phyloP scores from a whole-genome alignment of 1,284 basidiomycete genomes.

The Rhizoctonia solani region DNA sequence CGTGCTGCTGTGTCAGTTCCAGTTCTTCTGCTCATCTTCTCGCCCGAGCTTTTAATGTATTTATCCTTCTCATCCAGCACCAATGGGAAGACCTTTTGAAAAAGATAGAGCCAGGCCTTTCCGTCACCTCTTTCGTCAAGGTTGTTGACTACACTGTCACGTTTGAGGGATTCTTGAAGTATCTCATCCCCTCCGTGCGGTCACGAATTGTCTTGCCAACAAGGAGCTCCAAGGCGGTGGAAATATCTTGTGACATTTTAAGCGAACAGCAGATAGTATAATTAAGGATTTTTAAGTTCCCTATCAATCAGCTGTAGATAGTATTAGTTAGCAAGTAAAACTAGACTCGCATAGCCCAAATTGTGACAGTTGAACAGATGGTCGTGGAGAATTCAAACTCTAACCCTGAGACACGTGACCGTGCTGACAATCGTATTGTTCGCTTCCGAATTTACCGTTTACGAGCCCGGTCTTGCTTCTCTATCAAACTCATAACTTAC shows the following conservation, averaged over 20 bases:
- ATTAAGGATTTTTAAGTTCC: too few species aligned
- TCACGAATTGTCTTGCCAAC: slow-evolving; percentile 32
- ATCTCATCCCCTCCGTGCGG: slow-evolving; percentile 24
- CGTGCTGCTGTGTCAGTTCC: slow-evolving; percentile 57
- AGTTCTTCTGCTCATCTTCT: slow-evolving; percentile 43
- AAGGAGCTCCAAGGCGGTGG: slow-evolving; percentile 25
- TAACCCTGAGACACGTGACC: too few species aligned
- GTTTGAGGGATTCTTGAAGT: slow-evolving; percentile 65
- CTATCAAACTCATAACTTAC: too few species aligned
- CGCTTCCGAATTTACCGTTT: too few species aligned
- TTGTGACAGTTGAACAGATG: too few species aligned
- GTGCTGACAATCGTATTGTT: too few species aligned
- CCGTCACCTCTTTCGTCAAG: slow-evolving; percentile 58
- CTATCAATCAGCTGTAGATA: too few species aligned
- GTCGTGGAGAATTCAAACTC: too few species aligned
- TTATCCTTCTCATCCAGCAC: slow-evolving; percentile 66
- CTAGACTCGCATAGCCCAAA: too few species aligned
- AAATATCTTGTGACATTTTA: slow-evolving; percentile 25
- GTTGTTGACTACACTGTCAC: slow-evolving; percentile 56
- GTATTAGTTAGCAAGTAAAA: too few species aligned
- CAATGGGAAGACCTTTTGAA: slow-evolving; percentile 71
- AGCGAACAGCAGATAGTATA: neutral
- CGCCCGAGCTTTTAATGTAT: slow-evolving; percentile 55
- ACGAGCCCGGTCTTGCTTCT: too few species aligned
- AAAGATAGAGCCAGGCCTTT: slow-evolving; percentile 67